Evolutionary conservation across 73 alveolate genomes (phyloP).

Genomic region (Paramecium sonneborni): DNA sequence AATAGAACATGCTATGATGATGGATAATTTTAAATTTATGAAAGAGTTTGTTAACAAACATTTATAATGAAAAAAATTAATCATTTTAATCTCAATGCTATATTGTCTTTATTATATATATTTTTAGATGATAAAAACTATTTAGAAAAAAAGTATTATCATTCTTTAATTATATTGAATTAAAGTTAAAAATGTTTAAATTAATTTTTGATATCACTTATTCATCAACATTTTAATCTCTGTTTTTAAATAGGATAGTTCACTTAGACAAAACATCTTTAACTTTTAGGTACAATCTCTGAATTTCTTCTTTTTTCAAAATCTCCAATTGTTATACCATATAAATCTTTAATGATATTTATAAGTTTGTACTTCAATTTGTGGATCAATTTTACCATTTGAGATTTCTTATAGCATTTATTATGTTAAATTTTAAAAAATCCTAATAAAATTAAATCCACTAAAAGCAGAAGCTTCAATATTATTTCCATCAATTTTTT

Average conservation of each 20-base stretch:
- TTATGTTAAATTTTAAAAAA: neutral
- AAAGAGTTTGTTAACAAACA: neutral
- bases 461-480: neutral
- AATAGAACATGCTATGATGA: slow-evolving; percentile 49
- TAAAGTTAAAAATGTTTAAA: too few relatives aligned
- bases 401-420: neutral
- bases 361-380: neutral
- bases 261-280: neutral
- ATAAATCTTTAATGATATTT: neutral
- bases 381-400: neutral
- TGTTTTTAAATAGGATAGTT: neutral
- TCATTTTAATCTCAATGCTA: neutral
- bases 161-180: too few relatives aligned
- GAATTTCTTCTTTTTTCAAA: neutral
- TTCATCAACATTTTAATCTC: neutral
- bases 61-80: neutral
- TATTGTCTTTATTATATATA: too few relatives aligned
- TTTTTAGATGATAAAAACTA: too few relatives aligned
- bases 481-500: neutral
- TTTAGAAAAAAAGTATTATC: too few relatives aligned
- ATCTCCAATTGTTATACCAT: neutral
- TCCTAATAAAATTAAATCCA: neutral
- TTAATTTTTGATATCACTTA: neutral
- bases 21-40: slow-evolving; percentile 31
- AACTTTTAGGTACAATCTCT: neutral